A percentile compares a stretch with the other conserved stretches of the same genome.
Evolutionary conservation across 805 yeast genomes (phyloP).

Genomic region (Nakazawaea wyomingensis): DNA sequence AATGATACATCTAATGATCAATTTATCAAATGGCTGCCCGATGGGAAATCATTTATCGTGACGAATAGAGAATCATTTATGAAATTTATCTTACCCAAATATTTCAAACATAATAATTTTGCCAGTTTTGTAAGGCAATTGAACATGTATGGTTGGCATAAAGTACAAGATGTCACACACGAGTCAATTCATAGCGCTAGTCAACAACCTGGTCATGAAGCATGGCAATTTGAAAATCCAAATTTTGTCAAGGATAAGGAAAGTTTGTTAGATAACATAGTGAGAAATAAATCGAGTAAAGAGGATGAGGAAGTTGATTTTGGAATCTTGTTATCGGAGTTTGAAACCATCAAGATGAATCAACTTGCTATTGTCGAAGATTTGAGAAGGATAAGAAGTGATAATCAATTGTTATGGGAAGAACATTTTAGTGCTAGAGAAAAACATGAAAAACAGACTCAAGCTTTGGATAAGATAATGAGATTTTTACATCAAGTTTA

Average conservation of each 20-base stretch:
- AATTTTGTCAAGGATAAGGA: constrained; percentile 73
- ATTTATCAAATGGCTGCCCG: constrained; percentile 77
- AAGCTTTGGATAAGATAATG: constrained; percentile 80
- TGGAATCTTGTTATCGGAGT: constrained; percentile 55
- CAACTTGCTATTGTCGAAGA: constrained; percentile 84
- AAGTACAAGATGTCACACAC: constrained; percentile 84
- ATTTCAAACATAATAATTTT: constrained; percentile 92
- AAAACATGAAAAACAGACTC: constrained; percentile 78
- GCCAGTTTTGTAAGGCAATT: constrained; percentile 94
- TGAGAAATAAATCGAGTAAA: constrained; percentile 57
- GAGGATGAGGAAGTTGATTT: constrained; percentile 43
- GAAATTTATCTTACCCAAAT: constrained; percentile 78
- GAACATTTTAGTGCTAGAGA: constrained; percentile 82
- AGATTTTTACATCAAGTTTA: constrained; percentile 82
- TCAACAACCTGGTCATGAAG: constrained; percentile 54
- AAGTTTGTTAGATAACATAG: constrained; percentile 79
- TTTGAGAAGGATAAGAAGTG: constrained; percentile 73
- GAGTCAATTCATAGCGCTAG: constrained; percentile 52
- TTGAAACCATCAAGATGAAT: constrained; percentile 69
- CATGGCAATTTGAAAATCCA: constrained; percentile 85
- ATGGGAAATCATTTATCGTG: constrained; percentile 83
- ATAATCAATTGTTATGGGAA: constrained; percentile 87
- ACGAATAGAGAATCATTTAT: constrained; percentile 80
- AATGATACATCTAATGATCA: constrained; percentile 69
- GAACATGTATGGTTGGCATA: constrained; percentile 99